Evolutionary conservation across 345 rosid species (phyloP), one percentile per base, ranked within the genome.

Genomic region (Heritiera littoralis): DNA sequence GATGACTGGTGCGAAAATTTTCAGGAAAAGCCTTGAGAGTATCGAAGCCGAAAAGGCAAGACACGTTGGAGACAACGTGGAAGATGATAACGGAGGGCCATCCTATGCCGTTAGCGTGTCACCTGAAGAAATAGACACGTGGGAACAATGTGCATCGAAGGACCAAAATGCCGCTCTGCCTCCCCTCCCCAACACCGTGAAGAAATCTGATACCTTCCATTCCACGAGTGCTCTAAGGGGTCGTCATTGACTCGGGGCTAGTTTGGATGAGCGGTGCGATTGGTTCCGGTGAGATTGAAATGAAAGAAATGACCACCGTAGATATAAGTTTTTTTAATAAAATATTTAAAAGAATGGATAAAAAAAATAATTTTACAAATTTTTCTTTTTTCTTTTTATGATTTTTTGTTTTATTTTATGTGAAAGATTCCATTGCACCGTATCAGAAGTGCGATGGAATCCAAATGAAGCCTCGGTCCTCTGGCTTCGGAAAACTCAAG

Each of bases 1-100:
- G 51, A 7, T 2, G 43, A 5, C 5, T 13, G 38, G 2, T 35
- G 60, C 66, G 54, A 54, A 79, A 40, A 14, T 65, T 23, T 30
- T 56, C 72, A 64, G 80, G 88, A 72, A 80, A 80, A 72, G 75
- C 81, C 23, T 81, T 92, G 84, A 84, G 93, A 45, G 94, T 91
- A 2, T 74, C 94, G 12, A 93, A 83, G 84, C 84, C 90, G 58
- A 90, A 83, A 79, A 83, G 87, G 80, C 76, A 88, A 9, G 97
- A 95, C 83, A 95, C 99, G 67, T 83, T 95, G 88, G 99, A 95
- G 85, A 83, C 86, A 86, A 91, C 97, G 83, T 96, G 99, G 98
- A 89, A 85, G 87, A 87, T 87, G 81, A 91, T 96, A 85, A 93
- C 98, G 78, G 98, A 93, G 48, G 97, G 98, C 9, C 90, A 97